Base-by-base conservation (phyloP, 768 basidiomycete species). In the Trametes gibbosa region DNA sequence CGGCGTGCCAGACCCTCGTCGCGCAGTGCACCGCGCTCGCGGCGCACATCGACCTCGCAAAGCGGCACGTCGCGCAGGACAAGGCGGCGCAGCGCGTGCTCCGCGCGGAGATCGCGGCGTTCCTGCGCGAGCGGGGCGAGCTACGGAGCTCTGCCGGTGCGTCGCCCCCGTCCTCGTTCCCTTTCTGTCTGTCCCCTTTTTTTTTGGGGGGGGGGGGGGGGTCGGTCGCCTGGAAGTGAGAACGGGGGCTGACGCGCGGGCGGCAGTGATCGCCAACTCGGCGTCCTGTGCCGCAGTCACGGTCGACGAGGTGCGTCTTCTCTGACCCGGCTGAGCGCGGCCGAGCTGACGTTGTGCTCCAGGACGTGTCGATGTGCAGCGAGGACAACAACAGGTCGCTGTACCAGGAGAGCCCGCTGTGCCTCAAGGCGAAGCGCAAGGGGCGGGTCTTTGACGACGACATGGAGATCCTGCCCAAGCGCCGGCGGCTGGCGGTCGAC, bases 361-460 rank as follows among this genome's bases (percentile, higher is more conserved):
- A 50, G 39, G 17, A 58, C 34, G 27, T 23, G 5, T 49, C 56
- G 5, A 47, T 37, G 2, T 35, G 48, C 23, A 14, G n/a, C 50
- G 16, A 51, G 25, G n/a, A 50, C 19, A 29, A 43, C 19, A 43
- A 29, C 41, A 17, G 41, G 13, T 63, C 59, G 14, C 29, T 51
- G n/a, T 25, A 58, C 23, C 37, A 56, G 6, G 65, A 55, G 16
- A 60, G 63, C 14, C 63, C 65, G 10, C 47, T 68, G 10, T 64
- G 60, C 13, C 34, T 64, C 16, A 53, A 63, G 24, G 58, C 48
- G 49, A 68, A 68, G 35, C 62, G 66, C 40, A 68, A 66, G 47
- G 63, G 63, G 16, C 43, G 58, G 21, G 21, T 66, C 46, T 63
- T 68, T 43, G 45, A 48, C n/a, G 60, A 61, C 40, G 53, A 63